Conservation (phyloP, 768 basidiomycete genomes). For the Panaeolus papilionaceus region DNA sequence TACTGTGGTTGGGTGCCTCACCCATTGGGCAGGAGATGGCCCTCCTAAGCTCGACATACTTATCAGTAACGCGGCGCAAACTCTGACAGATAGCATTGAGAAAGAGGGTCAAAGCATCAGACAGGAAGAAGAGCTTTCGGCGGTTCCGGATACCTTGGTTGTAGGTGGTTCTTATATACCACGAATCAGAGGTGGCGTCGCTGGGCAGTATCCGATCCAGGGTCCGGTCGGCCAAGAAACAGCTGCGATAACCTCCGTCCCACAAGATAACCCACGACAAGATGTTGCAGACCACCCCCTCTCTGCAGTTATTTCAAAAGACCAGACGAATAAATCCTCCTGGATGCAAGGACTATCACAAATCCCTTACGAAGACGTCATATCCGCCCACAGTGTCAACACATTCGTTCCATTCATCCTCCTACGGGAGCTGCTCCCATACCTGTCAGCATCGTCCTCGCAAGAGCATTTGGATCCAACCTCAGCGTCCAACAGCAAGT, state of each 20-base stretch:
- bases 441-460: conserved; percentile 27
- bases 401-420: conserved; percentile 45
- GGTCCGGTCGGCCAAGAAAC: background rate
- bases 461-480: background rate
- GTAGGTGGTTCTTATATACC: conserved; percentile 25
- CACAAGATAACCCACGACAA: too few species aligned
- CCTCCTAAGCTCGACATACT: conserved; percentile 35
- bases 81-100: conserved; percentile 36
- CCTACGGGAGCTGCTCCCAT: conserved; percentile 37
- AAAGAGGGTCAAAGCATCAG: conserved; percentile 34
- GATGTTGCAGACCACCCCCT: background rate
- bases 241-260: background rate
- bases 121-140: conserved; percentile 30
- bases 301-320: background rate
- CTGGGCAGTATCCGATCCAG: conserved; percentile 13
- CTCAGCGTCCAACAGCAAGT: background rate
- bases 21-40: conserved; percentile 18
- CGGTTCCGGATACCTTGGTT: conserved; percentile 19
- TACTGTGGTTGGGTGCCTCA: conserved; percentile 29
- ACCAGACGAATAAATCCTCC: conserved; percentile 29
- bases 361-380: conserved; percentile 43
- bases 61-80: conserved; percentile 45
- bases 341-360: conserved; percentile 41
- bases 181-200: conserved; percentile 28
- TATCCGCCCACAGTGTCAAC: conserved; percentile 43